A percentile compares a stretch with the other conserved stretches of the same genome.
phyloP scores from a whole-genome alignment of 306 rosid genomes.

The Fragaria nilgerrensis region DNA sequence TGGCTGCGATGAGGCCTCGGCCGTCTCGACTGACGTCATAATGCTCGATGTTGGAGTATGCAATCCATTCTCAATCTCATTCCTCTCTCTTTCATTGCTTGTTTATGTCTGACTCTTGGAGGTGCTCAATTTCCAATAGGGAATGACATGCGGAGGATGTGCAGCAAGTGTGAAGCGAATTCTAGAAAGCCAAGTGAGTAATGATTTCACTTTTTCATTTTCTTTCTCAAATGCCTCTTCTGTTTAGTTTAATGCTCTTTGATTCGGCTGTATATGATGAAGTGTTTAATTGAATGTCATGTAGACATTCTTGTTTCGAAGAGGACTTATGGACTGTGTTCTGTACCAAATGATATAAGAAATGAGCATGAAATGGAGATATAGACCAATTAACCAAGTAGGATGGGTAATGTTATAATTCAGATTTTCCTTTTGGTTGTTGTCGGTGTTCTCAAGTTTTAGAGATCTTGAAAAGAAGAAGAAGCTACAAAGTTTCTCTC shows the following conservation, averaged over 20 bases:
- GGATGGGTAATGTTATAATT: not conserved
- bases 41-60: conserved; percentile 88
- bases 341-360: not conserved
- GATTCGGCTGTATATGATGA: not conserved
- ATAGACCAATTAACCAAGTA: not conserved
- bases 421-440: not conserved
- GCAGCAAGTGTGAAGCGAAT: conserved; percentile 71
- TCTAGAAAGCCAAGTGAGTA: conserved; percentile 69
- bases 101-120: not conserved
- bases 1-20: conserved; percentile 49
- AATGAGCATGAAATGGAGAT: not conserved
- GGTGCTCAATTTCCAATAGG: conserved; percentile 26
- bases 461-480: too few relatives aligned
- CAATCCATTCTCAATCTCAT: not conserved
- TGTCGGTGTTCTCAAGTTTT: not conserved
- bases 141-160: conserved; percentile 78
- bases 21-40: conserved; percentile 59
- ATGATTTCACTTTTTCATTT: not conserved
- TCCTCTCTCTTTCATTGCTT: not conserved
- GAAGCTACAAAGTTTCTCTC: not conserved
- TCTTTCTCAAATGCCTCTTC: not conserved
- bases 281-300: not conserved
- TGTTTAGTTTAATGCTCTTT: not conserved
- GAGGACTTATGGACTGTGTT: not conserved
- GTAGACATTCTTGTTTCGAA: not conserved